Evolutionary conservation across 116 monocot species (phyloP).

Genomic region (Posidonia oceanica): DNA sequence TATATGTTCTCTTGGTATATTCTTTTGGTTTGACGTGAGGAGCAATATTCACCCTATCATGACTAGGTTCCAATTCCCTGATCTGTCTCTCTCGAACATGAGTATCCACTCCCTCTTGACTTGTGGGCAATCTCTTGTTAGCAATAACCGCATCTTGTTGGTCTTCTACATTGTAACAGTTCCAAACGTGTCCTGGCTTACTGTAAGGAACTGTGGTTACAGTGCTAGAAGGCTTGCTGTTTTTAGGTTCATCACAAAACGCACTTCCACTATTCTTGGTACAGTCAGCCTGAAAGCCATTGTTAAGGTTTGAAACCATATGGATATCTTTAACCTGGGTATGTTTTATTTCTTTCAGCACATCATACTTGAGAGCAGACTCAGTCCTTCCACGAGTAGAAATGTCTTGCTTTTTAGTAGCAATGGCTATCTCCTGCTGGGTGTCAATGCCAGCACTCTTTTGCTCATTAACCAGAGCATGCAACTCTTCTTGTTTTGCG

Average conservation of each 20-base stretch:
- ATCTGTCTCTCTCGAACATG: slow-evolving; percentile 6
- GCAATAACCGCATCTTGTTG: background rate
- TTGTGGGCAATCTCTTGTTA: background rate
- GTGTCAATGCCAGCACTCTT: background rate
- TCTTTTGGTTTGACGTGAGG: background rate
- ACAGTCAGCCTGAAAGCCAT: background rate
- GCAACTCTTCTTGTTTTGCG: background rate
- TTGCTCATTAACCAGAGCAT: background rate
- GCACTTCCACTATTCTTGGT: background rate
- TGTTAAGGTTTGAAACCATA: background rate
- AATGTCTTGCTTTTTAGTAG: background rate
- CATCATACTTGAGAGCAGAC: background rate
- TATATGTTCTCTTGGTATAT: background rate
- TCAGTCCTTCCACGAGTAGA: background rate
- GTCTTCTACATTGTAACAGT: background rate
- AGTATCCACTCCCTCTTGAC: background rate
- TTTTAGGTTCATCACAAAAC: background rate
- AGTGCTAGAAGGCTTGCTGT: background rate
- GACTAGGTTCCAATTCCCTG: background rate
- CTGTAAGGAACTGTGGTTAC: background rate
- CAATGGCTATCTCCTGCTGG: background rate
- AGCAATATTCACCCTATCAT: background rate
- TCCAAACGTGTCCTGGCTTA: background rate
- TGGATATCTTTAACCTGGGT: background rate
- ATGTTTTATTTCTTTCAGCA: background rate